Evolutionary conservation across 257 asterid genomes (phyloP).

Genomic region (Misopates orontium): DNA sequence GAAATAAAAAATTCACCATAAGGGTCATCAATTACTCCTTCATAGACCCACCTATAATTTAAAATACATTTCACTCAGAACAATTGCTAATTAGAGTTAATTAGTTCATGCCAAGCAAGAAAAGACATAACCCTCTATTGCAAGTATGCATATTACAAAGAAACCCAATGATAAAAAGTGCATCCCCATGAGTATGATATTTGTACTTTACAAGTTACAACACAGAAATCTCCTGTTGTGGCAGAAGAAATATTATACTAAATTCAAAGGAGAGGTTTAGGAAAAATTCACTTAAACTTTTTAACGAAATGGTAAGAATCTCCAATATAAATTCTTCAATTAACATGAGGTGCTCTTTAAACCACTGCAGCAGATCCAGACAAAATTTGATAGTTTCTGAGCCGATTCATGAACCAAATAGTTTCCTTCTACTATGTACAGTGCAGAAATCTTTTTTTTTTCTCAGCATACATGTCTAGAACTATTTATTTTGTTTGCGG

Average conservation of each 20-base stretch:
- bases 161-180: neutral
- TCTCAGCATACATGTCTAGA: conserved; percentile 17
- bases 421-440: conserved; percentile 8
- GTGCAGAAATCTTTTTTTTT: conserved; percentile 19
- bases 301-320: conserved; percentile 1
- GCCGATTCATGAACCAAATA: conserved; percentile 9
- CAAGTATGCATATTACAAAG: conserved; percentile 1
- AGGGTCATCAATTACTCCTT: conserved; percentile 96
- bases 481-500: conserved; percentile 24
- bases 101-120: neutral
- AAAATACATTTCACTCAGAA: conserved; percentile 23
- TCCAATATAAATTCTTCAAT: neutral
- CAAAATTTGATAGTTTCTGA: conserved; percentile 4
- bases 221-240: conserved; percentile 11
- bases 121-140: conserved; percentile 6
- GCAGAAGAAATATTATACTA: neutral
- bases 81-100: conserved; percentile 12
- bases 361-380: neutral
- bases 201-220: neutral
- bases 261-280: conserved; percentile 10
- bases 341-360: conserved; percentile 13
- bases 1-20: conserved; percentile 94
- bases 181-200: neutral
- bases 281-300: neutral
- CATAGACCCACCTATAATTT: conserved; percentile 88